A percentile compares a stretch with the other conserved stretches of the same genome.
Evolutionary conservation across 805 yeast species (phyloP).

Genomic region (Candida methanosorbosa): DNA sequence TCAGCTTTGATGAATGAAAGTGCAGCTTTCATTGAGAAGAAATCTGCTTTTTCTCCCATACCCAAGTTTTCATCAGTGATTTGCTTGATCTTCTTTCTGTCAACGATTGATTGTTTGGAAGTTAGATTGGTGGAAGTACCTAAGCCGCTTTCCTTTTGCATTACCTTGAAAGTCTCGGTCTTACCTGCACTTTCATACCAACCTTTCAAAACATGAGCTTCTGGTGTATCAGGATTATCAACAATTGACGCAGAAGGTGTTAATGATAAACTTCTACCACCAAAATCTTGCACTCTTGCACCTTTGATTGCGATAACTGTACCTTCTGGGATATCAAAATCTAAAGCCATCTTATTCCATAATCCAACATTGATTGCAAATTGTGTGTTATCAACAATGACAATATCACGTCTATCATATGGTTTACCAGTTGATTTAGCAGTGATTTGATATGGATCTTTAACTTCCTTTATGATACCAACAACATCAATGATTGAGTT

Average conservation of each 20-base stretch:
- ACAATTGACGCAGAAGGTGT: slow-evolving; percentile 69
- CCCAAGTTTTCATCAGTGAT: slow-evolving; percentile 67
- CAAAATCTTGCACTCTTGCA: slow-evolving; percentile 79
- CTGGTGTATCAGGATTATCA: slow-evolving; percentile 82
- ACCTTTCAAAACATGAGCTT: slow-evolving; percentile 82
- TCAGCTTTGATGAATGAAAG: slow-evolving; percentile 65
- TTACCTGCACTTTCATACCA: slow-evolving; percentile 88
- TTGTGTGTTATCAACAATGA: slow-evolving; percentile 78
- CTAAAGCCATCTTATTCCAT: slow-evolving; percentile 85
- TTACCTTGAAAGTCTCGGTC: slow-evolving; percentile 47
- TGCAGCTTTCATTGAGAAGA: slow-evolving; percentile 65
- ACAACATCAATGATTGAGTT: slow-evolving; percentile 77
- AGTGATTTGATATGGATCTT: slow-evolving; percentile 67
- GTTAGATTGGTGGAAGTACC: slow-evolving; percentile 23
- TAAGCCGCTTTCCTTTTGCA: slow-evolving; percentile 44
- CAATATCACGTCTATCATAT: slow-evolving; percentile 84
- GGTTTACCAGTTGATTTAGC: slow-evolving; percentile 86
- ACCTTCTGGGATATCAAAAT: slow-evolving; percentile 64
- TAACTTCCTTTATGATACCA: slow-evolving; percentile 75
- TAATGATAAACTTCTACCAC: slow-evolving; percentile 76
- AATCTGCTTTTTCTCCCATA: slow-evolving; percentile 70
- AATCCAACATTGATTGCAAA: slow-evolving; percentile 71
- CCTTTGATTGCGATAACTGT: slow-evolving; percentile 90
- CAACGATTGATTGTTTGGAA: slow-evolving; percentile 33
- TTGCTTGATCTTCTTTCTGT: slow-evolving; percentile 57